Evolutionary conservation across 768 basidiomycete genomes (phyloP), one percentile per base, ranked within the genome.

Genomic region (Naganishia antarctica): DNA sequence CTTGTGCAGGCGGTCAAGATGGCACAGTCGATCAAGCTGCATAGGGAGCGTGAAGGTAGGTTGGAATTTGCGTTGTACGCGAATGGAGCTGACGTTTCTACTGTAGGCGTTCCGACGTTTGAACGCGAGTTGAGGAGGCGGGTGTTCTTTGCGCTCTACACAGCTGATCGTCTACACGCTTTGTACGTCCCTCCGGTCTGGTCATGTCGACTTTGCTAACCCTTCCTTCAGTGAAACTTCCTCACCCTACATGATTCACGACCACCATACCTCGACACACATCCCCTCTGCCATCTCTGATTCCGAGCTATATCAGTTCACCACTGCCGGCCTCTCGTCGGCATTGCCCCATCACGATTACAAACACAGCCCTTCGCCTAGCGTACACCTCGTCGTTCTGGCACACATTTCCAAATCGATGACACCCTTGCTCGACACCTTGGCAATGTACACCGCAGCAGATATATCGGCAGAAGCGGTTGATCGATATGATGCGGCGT

Each of bases 131-230:
- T 72, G 58, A 62, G 69, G 29, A 57, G 73, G 41, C 63, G 73
- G 41, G 67, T 74, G 3, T 72, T 73, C 67, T 74, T 70, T 70
- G 61, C 66, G 32, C 57, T 74, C 43, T 73, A 73, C 51, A 53
- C 68, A n/a, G 70, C 71, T 3, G 73, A 74, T 64, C 60, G 73
- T 57, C 62, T 68, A 21, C 68, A 69, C 60, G 68, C 70, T 0
- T 73, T 71, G 51, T 53, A 32, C n/a, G 51, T 53, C 28, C 26
- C 9, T 16, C 12, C 18, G 16, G 23, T 18, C 1, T 25, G 7
- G 5, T 3, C 31, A 28, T 53, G 18, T 13, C 11, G 21, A 4
- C 4, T 5, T 11, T 29, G 21, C 47, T 49, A 21, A 44, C 43
- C 8, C 34, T 37, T 44, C 18, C 43, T 5, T 21, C 11, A 53